phyloP scores from a whole-genome alignment of 192 early-diverging fungal genomes.

The Globomyces pollinis-pini region DNA sequence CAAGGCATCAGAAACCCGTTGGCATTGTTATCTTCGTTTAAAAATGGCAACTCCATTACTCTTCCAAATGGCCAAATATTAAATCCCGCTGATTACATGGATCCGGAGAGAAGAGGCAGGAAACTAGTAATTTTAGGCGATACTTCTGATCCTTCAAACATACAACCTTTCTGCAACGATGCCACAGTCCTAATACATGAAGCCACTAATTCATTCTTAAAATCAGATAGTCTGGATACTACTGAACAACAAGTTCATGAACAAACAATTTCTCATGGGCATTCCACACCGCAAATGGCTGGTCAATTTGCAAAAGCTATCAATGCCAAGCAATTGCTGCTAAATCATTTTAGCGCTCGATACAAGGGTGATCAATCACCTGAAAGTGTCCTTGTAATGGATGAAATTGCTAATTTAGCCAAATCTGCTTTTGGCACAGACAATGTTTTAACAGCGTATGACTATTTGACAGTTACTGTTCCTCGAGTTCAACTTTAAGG shows the following conservation, averaged over 20 bases:
- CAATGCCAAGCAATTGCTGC: constrained; percentile 25
- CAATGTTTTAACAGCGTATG: constrained; percentile 19
- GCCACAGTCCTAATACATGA: constrained; percentile 45
- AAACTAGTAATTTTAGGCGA: constrained; percentile 50
- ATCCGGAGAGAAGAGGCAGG: constrained; percentile 27
- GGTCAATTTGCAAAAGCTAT: constrained; percentile 34
- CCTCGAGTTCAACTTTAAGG: no score
- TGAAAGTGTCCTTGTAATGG: constrained; percentile 37
- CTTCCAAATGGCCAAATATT: constrained; percentile 40
- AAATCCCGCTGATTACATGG: constrained; percentile 16
- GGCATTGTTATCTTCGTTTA: constrained; percentile 34
- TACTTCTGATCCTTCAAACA: constrained; percentile 33
- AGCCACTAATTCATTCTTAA: constrained; percentile 44
- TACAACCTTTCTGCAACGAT: constrained; percentile 5
- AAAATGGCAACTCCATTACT: constrained; percentile 23
- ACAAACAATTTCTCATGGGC: constrained; percentile 35
- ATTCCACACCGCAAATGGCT: constrained; percentile 54
- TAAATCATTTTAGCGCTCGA: constrained; percentile 49
- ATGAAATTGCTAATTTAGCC: constrained; percentile 40
- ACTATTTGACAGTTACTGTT: neutral
- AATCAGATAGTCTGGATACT: constrained; percentile 22
- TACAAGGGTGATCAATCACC: constrained; percentile 40
- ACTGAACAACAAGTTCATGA: constrained; percentile 28
- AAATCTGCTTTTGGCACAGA: constrained; percentile 35
- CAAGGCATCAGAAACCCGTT: constrained; percentile 35